These are phyloP conservation scores for Ettlia oleoabundans DNA, from an alignment of 139 green algal genomes.

Conservation along the genomic window DNA sequence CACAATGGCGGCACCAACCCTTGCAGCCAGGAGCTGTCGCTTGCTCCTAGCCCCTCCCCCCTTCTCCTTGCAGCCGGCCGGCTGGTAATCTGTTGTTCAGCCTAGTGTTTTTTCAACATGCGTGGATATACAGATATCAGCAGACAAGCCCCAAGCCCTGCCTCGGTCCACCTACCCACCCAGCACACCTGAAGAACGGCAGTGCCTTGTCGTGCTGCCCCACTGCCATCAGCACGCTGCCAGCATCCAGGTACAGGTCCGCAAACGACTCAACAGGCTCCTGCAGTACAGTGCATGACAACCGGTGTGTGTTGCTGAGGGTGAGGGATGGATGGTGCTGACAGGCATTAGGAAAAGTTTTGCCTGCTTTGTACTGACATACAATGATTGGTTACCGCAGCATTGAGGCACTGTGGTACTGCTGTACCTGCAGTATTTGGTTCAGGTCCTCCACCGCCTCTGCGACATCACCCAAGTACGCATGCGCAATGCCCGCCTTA, in stretches of 20 bases:
- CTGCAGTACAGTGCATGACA: neutral
- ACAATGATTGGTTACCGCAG: too few species aligned
- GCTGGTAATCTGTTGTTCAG: too few species aligned
- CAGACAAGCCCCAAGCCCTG: too few species aligned
- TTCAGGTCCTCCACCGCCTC: constrained; percentile 41
- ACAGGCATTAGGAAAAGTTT: neutral
- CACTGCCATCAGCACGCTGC: constrained; percentile 52
- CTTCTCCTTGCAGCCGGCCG: too few species aligned
- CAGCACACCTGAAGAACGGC: constrained; percentile 54
- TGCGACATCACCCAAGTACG: constrained; percentile 58
- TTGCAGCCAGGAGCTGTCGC: neutral
- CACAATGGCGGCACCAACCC: neutral
- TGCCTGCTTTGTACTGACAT: neutral
- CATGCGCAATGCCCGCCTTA: constrained; percentile 63
- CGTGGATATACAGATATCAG: too few species aligned
- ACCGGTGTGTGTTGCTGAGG: neutral
- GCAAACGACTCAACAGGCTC: constrained; percentile 57
- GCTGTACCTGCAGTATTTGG: constrained; percentile 30
- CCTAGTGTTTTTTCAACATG: too few species aligned
- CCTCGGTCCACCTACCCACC: too few species aligned
- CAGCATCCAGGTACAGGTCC: constrained; percentile 75
- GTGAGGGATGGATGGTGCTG: neutral
- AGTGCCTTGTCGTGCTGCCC: constrained; percentile 49
- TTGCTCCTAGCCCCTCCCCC: too few species aligned
- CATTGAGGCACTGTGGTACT: neutral